Conservation (phyloP, 148 eudicot species). For the Tetragonia tetragonoides region DNA sequence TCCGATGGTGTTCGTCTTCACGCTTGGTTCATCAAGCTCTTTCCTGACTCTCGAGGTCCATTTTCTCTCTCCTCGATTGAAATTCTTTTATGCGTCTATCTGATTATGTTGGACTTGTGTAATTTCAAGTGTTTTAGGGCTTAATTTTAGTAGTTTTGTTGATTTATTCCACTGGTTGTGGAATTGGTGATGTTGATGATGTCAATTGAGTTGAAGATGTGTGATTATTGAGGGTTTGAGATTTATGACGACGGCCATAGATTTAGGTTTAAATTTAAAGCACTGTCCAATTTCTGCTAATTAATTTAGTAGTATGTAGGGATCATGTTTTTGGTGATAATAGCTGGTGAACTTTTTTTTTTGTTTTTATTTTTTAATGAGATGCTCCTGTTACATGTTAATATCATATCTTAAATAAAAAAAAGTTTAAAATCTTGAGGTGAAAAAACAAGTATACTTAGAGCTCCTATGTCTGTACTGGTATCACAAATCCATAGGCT, state of each 20-base stretch:
- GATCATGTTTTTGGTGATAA: no score
- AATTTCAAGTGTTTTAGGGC: not conserved
- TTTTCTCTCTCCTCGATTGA: not conserved
- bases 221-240: not conserved
- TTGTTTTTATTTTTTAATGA: not conserved
- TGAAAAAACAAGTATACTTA: no score
- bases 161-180: not conserved
- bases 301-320: no score
- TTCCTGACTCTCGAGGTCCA: constrained; percentile 66
- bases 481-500: not conserved
- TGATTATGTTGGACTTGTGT: not conserved
- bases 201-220: not conserved
- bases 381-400: not conserved
- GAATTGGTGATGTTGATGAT: not conserved
- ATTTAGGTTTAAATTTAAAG: not conserved
- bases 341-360: not conserved
- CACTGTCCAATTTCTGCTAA: no score
- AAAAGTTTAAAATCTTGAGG: no score
- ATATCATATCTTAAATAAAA: no score
- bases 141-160: not conserved
- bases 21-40: constrained; percentile 86
- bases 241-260: not conserved
- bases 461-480: not conserved
- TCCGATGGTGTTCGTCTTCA: constrained; percentile 88
- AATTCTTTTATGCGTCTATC: not conserved